These are phyloP conservation scores for Phytophthora capsici DNA, from an alignment of 352 stramenopile species.

Conservation along the genomic window DNA sequence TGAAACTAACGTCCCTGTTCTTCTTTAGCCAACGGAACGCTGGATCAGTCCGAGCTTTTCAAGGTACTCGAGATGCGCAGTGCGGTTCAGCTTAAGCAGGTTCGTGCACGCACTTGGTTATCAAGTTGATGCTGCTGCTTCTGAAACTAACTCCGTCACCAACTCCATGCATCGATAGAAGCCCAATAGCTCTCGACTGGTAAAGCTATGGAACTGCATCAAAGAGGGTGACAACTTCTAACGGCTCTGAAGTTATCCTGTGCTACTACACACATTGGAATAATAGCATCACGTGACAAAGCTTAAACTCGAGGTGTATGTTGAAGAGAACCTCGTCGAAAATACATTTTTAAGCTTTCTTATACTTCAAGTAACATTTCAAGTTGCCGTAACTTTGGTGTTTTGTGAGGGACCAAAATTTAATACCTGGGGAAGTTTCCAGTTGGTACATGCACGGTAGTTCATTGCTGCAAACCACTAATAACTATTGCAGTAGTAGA, in stretches of 20 bases:
- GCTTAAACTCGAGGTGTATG: too few species aligned
- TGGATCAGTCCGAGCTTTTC: slow-evolving; percentile 72
- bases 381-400: too few species aligned
- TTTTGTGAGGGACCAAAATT: too few species aligned
- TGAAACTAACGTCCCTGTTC: not conserved
- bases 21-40: slow-evolving; percentile 58
- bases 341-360: too few species aligned
- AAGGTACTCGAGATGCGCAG: slow-evolving; percentile 73
- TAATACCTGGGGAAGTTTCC: too few species aligned
- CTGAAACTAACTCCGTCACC: not conserved
- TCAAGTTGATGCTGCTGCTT: not conserved
- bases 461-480: too few species aligned
- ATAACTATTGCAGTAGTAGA: too few species aligned
- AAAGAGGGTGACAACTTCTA: slow-evolving; percentile 17
- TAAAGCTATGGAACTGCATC: slow-evolving; percentile 40
- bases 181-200: slow-evolving; percentile 2
- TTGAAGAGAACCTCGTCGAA: too few species aligned
- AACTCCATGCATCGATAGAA: slow-evolving; percentile 2
- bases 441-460: too few species aligned
- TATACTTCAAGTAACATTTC: too few species aligned
- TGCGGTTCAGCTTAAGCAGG: slow-evolving; percentile 59
- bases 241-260: not conserved
- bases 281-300: too few species aligned
- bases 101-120: slow-evolving; percentile 5
- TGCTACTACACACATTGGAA: too few species aligned